These are phyloP conservation scores for Spironucleus salmonicida DNA, from an alignment of 208 protist species.

Conservation along the genomic window DNA sequence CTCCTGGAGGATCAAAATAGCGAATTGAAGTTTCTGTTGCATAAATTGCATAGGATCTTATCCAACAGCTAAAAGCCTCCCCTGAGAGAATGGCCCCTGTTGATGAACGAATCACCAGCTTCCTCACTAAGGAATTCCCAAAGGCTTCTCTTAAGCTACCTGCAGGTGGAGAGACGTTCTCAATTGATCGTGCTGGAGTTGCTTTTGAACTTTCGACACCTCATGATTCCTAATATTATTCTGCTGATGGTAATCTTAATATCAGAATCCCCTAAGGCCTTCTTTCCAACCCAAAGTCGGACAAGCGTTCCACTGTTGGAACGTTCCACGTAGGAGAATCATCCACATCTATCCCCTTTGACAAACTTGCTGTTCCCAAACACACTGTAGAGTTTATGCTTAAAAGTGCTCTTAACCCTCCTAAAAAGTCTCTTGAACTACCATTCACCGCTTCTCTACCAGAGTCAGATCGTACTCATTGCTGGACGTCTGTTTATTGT, in stretches of 20 bases:
- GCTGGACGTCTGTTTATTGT: slow-evolving; percentile 40
- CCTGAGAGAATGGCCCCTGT: background rate
- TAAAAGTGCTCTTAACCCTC: slow-evolving; percentile 32
- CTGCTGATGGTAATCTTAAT: background rate
- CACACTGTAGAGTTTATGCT: slow-evolving; percentile 30
- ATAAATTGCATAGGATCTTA: background rate
- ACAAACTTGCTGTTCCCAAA: slow-evolving; percentile 43
- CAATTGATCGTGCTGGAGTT: background rate
- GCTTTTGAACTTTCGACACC: slow-evolving; percentile 18
- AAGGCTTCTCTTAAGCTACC: background rate
- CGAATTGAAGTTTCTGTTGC: background rate
- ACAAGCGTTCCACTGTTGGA: slow-evolving; percentile 46
- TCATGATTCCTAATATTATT: slow-evolving; percentile 13
- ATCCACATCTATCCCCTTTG: slow-evolving; percentile 36
- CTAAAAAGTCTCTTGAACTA: slow-evolving; percentile 29
- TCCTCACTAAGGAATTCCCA: slow-evolving; percentile 4
- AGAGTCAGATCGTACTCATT: slow-evolving; percentile 16
- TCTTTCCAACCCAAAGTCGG: slow-evolving; percentile 45
- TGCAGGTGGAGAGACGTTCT: background rate
- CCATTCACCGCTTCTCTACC: slow-evolving; percentile 36
- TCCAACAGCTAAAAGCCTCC: background rate
- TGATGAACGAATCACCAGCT: background rate
- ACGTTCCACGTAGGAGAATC: slow-evolving; percentile 45
- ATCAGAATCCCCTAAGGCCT: slow-evolving; percentile 31
- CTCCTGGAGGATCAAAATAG: background rate